These are phyloP conservation scores for Chalciporus pseudorubinellus DNA, from an alignment of 768 basidiomycete species.

Conservation along the genomic window DNA sequence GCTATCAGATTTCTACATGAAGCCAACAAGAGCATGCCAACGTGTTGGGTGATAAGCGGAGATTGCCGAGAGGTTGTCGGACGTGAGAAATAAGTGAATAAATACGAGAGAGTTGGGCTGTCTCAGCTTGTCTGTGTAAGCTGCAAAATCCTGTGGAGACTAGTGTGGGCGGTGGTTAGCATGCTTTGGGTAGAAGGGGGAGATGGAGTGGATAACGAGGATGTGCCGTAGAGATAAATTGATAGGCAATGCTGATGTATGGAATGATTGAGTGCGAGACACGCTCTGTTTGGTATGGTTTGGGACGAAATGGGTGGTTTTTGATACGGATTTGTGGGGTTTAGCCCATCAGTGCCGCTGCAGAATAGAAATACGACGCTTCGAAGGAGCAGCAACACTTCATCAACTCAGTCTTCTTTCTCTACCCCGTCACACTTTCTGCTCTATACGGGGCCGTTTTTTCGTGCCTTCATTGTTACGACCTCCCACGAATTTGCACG, in stretches of 20 bases:
- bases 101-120: no score
- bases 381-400: conserved; percentile 29
- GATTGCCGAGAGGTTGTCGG: conserved; percentile 13
- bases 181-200: no score
- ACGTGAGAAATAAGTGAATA: not conserved
- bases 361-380: conserved; percentile 36
- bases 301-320: conserved; percentile 15
- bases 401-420: conserved; percentile 35
- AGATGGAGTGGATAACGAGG: no score
- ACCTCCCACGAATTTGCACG: conserved; percentile 67
- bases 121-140: no score
- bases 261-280: no score
- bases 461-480: conserved; percentile 49
- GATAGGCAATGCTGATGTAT: no score
- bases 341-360: conserved; percentile 23
- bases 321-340: conserved; percentile 6
- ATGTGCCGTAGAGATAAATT: no score
- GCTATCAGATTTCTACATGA: no score
- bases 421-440: conserved; percentile 23
- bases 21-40: no score
- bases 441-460: conserved; percentile 26
- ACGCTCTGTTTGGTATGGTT: conserved; percentile 10
- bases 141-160: no score
- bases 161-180: no score
- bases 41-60: conserved; percentile 12